Evolutionary conservation across 2,329 filamentous ascomycete genomes (phyloP), one percentile per base, ranked within the genome.

Genomic region (Nemania diffusa): DNA sequence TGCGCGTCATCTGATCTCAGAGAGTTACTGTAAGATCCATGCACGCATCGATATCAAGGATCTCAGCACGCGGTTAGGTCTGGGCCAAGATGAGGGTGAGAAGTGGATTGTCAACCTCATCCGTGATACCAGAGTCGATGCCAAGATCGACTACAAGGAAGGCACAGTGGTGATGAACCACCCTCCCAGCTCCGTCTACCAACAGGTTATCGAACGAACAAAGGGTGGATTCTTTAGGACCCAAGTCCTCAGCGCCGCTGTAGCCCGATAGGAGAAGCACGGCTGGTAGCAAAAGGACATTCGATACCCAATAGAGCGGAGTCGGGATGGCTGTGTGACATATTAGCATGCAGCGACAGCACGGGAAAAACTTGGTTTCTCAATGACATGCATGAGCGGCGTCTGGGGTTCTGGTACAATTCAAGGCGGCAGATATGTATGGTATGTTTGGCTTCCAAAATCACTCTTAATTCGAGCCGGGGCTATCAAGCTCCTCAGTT

Each of bases 71-170:
- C 92, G 96, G 79, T 90, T 99, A 68, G 96, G 95, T 72, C 87
- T 99, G 72, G 93, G 92, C 79, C 91, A 94, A 76, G 93, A 97
- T 78, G 96, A 98, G 78, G 96, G 96, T 76, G 96, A 99, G 89
- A 99, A 99, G 87, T 99, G 96, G 96, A 99, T 99, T 78, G 96
- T 99, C 76, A 99, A 99, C 85, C 88, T 99, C 72, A 99, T 99
- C 83, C 91, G 96, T 71, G 96, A 99, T 83, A 99, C 96, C 26
- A 89, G 94, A 70, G 92, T 99, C 71, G 96, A 99, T 79, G 96
- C 96, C 77, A 99, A 99, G 89, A 98, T 98, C 79, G 96, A 99
- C 84, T 97, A 97, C 85, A 93, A 98, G 85, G 93, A 97, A 83
- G 96, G 96, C 78, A 98, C 96, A 62, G 96, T 99, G 60, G 90